Evolutionary conservation across 495 filamentous ascomycete species (phyloP), one percentile per base, ranked within the genome.

Genomic region (Daldinia concentrica): DNA sequence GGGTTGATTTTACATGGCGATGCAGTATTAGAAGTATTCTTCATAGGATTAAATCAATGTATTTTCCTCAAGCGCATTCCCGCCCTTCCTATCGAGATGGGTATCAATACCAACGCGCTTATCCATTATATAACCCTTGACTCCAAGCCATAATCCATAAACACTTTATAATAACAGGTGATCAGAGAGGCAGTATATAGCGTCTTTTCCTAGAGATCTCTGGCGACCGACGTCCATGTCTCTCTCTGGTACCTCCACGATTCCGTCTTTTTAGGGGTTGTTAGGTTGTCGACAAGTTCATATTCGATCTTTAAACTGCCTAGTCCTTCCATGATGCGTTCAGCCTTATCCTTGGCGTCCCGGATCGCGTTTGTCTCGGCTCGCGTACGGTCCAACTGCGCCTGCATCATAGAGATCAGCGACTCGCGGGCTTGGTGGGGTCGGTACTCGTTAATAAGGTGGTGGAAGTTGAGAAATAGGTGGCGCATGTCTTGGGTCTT

Each of bases 371-470:
- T 85, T 1, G 92, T 94, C 80, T 98, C 94, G n/a, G 85, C 86
- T 68, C 86, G 87, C 62, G 88, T 90, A 66, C 82, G 84, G 68
- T 91, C 88, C 36, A 97, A 78, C 76, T 95, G 91, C 72, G 92
- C 91, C 80, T 97, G 93, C 94, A 99, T 95, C 86, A 95, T 88
- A 75, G 90, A 77, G 27, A 97, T 96, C 48, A 98, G 82, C 30
- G 90, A 93, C 80, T 98, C 96, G 39, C 95, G 83, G 26, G 94
- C 94, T 79, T 99, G 96, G 78, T 99, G 95, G 2, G 95, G 96
- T 24, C 95, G 90, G 79, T 98, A 98, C 64, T 95, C 90, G 78
- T 99, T 99, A 55, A 98, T 86, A 19, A 95, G 85, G 68, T 94
- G 91, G 77, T 98, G 93, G 59, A 94, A 90, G 79, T 98, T 97